phyloP scores from a whole-genome alignment of 345 rosid species.

The Clausena lansium region DNA sequence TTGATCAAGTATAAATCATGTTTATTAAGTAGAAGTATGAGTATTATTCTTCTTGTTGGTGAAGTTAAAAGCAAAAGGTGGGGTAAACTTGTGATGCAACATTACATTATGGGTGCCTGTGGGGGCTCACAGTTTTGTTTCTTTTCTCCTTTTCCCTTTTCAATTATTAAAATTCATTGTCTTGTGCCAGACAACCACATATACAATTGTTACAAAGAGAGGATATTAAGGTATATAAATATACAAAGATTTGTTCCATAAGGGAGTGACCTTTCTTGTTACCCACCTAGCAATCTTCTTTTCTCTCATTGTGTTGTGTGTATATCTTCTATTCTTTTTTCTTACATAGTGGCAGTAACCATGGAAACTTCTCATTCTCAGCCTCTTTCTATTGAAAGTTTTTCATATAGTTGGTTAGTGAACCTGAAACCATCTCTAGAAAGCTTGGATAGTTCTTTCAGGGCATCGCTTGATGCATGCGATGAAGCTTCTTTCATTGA shows the following conservation, averaged over 20 bases:
- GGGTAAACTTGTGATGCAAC: conserved; percentile 34
- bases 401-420: conserved; percentile 85
- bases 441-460: conserved; percentile 38
- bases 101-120: conserved; percentile 45
- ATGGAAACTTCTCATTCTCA: conserved; percentile 59
- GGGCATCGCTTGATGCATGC: conserved; percentile 55
- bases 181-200: conserved; percentile 64
- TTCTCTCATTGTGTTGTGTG: not conserved
- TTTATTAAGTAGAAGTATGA: conserved; percentile 3
- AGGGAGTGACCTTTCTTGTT: conserved; percentile 20
- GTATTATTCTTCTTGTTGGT: conserved; percentile 18
- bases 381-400: conserved; percentile 87
- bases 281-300: conserved; percentile 8
- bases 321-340: not conserved
- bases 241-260: conserved; percentile 27
- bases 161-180: conserved; percentile 59
- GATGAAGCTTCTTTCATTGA: conserved; percentile 88
- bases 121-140: conserved; percentile 58
- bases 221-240: conserved; percentile 31
- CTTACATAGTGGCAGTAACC: conserved; percentile 14
- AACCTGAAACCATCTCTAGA: conserved; percentile 71
- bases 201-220: conserved; percentile 25
- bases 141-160: conserved; percentile 40
- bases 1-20: conserved; percentile 4
- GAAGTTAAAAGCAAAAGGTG: conserved; percentile 24